Conservation (phyloP, 371 early-diverging fungal genomes). For the Amoeboaphelidium protococcarum region DNA sequence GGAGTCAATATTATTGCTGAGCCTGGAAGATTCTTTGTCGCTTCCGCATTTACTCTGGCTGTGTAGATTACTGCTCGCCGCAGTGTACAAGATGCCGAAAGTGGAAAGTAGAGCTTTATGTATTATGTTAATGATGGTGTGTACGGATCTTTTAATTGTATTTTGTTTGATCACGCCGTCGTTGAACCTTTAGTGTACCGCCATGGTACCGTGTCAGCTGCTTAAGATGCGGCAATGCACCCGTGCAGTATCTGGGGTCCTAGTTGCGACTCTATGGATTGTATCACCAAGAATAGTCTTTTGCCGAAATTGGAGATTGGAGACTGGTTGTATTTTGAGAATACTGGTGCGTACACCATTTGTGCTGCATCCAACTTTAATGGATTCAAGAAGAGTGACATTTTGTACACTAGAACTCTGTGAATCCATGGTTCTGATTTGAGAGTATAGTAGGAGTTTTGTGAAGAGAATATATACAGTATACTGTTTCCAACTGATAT, state of each 20-base stretch:
- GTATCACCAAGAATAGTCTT: conserved; percentile 32
- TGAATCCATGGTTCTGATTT: too few species aligned
- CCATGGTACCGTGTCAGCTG: neutral
- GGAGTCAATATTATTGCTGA: conserved; percentile 74
- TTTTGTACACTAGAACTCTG: conserved; percentile 2
- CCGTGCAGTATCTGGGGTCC: conserved; percentile 82
- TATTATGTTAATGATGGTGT: conserved; percentile 93
- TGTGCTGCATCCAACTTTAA: conserved; percentile 53
- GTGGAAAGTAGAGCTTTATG: conserved; percentile 44
- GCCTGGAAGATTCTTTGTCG: conserved; percentile 85
- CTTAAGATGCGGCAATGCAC: conserved; percentile 9
- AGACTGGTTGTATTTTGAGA: conserved; percentile 82
- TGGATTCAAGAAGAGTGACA: conserved; percentile 3
- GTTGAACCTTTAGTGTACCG: conserved; percentile 32
- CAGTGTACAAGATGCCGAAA: conserved; percentile 11
- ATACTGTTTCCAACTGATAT: too few species aligned
- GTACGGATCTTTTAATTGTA: conserved; percentile 92
- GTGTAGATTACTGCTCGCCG: conserved; percentile 74
- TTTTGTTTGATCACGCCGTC: conserved; percentile 79
- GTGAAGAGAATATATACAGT: too few species aligned
- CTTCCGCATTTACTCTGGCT: conserved; percentile 72
- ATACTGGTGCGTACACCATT: conserved; percentile 91
- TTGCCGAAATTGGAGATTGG: conserved; percentile 70
- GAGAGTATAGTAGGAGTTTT: too few species aligned
- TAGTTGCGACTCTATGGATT: conserved; percentile 93